A percentile compares a stretch with the other conserved stretches of the same genome.
Evolutionary conservation across 2,329 filamentous ascomycete genomes (phyloP).

Genomic region (Cercospora sp.): DNA sequence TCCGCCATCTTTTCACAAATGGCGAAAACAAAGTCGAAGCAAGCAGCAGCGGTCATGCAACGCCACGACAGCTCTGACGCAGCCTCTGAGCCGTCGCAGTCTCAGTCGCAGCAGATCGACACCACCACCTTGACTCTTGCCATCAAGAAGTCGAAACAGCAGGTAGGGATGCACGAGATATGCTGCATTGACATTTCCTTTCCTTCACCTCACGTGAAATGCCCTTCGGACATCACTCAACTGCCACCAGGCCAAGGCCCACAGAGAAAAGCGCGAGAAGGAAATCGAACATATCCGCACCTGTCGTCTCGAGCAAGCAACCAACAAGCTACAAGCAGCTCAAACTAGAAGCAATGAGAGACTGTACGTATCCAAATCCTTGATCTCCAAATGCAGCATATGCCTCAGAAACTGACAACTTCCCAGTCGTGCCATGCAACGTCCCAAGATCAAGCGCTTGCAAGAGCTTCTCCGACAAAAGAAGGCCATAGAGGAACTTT

Average conservation of each 20-base stretch:
- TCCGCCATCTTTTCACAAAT: conserved; percentile 7
- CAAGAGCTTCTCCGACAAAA: conserved; percentile 27
- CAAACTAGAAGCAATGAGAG: conserved; percentile 11
- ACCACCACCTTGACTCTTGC: conserved; percentile 2
- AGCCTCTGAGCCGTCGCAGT: conserved; percentile 9
- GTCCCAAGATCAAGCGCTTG: conserved; percentile 30
- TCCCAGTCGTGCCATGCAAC: conserved; percentile 10
- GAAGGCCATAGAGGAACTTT: conserved; percentile 21
- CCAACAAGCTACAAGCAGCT: conserved; percentile 19
- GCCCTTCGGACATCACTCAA: neutral
- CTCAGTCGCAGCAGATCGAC: conserved; percentile 17
- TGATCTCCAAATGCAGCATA: neutral
- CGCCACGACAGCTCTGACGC: neutral
- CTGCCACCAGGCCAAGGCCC: conserved; percentile 8
- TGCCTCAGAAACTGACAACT: neutral
- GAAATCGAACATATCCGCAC: conserved; percentile 17
- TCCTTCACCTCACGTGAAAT: neutral
- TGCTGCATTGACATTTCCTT: neutral
- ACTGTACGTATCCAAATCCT: conserved; percentile 6
- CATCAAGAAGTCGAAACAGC: conserved; percentile 16
- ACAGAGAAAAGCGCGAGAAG: conserved; percentile 17
- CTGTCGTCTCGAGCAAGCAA: conserved; percentile 9
- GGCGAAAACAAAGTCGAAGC: conserved; percentile 18
- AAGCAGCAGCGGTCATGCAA: neutral
- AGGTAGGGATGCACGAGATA: conserved; percentile 7